phyloP scores from a whole-genome alignment of 768 basidiomycete species.

The Termitomyces sp. region DNA sequence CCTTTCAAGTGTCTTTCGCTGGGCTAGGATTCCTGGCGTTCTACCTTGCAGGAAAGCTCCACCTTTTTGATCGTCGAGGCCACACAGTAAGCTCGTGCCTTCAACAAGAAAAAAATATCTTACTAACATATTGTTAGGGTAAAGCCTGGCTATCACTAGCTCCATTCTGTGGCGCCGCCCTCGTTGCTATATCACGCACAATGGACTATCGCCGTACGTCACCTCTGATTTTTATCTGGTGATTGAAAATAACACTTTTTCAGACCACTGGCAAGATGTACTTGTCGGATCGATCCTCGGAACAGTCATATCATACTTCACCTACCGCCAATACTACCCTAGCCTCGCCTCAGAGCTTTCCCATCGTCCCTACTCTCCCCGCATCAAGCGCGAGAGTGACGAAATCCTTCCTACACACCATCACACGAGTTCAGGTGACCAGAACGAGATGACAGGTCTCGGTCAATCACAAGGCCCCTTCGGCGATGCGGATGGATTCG shows the following conservation, averaged over 20 bases:
- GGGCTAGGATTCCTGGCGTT: slow-evolving; percentile 87
- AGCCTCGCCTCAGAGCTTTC: slow-evolving; percentile 58
- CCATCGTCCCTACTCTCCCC: slow-evolving; percentile 72
- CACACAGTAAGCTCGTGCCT: slow-evolving; percentile 48
- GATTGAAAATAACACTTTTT: slow-evolving; percentile 13
- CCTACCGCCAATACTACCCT: slow-evolving; percentile 84
- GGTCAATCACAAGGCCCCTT: background rate
- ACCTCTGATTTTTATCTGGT: background rate
- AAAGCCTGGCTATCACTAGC: slow-evolving; percentile 84
- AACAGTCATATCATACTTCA: slow-evolving; percentile 63
- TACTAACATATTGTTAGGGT: slow-evolving; percentile 31
- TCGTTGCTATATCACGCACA: slow-evolving; percentile 82
- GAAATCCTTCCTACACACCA: slow-evolving; percentile 38
- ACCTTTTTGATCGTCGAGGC: slow-evolving; percentile 81
- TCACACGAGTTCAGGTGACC: slow-evolving; percentile 5
- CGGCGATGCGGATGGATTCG: slow-evolving; percentile 17
- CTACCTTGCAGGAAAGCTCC: slow-evolving; percentile 90
- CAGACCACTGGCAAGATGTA: slow-evolving; percentile 94
- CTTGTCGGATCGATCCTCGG: slow-evolving; percentile 78
- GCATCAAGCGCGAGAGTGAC: slow-evolving; percentile 47
- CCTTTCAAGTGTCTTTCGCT: slow-evolving; percentile 75
- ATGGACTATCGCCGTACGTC: slow-evolving; percentile 87
- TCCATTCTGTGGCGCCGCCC: slow-evolving; percentile 73
- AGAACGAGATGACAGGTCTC: slow-evolving; percentile 11
- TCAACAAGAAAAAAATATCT: background rate